Conservation (phyloP, 1,284 basidiomycete species). For the Ceratobasidium sp. region DNA sequence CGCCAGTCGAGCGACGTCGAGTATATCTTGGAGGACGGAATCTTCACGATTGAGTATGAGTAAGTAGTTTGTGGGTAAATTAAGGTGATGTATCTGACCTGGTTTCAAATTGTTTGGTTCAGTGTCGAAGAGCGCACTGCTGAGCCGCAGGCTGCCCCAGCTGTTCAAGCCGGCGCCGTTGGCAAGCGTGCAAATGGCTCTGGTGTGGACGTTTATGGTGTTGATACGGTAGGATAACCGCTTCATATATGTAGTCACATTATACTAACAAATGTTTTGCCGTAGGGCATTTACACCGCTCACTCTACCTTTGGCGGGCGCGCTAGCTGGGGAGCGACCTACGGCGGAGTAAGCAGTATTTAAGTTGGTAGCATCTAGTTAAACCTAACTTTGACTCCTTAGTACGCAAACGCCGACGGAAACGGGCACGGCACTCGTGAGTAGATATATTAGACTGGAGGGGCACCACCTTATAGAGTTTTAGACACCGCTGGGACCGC, state of each 20-base stretch:
- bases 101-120: background rate
- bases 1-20: constrained; percentile 30
- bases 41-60: constrained; percentile 27
- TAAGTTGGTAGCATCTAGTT: background rate
- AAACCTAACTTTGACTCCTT: background rate
- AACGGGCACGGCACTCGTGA: constrained; percentile 2
- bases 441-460: background rate
- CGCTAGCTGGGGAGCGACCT: constrained; percentile 7
- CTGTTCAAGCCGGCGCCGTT: background rate
- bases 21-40: constrained; percentile 25
- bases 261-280: background rate
- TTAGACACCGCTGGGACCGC: constrained; percentile 55
- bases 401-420: background rate
- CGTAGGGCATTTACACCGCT: constrained; percentile 6
- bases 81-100: background rate
- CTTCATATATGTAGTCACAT: background rate
- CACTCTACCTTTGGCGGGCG: constrained; percentile 7
- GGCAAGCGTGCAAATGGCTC: constrained; percentile 21
- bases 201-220: constrained; percentile 37
- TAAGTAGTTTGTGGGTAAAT: background rate
- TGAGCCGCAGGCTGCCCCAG: background rate
- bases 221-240: constrained; percentile 23
- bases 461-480: background rate
- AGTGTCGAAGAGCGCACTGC: constrained; percentile 10
- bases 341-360: background rate